Conservation (phyloP, 345 rosid genomes). For the Hibiscus tridactylites region DNA sequence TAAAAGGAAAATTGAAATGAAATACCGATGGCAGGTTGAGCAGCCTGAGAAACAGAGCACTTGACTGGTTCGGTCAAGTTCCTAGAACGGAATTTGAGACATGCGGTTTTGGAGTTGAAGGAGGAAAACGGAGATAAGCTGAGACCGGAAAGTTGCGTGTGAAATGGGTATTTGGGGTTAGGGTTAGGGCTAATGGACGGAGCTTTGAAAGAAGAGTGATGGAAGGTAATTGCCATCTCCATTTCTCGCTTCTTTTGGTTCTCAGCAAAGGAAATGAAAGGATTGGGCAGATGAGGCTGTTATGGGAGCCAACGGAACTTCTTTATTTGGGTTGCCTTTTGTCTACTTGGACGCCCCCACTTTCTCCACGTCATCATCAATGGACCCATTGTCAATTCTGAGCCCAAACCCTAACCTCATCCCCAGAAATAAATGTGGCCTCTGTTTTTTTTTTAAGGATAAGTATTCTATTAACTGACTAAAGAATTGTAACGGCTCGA, state of each 20-base stretch:
- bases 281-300: constrained; percentile 12
- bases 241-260: constrained; percentile 23
- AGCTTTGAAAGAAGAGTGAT: constrained; percentile 24
- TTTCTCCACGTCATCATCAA: background rate
- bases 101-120: constrained; percentile 6
- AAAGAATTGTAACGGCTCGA: too few relatives aligned
- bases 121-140: constrained; percentile 33
- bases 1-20: background rate
- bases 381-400: background rate
- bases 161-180: constrained; percentile 19
- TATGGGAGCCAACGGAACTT: background rate
- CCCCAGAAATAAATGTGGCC: background rate
- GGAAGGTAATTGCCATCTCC: constrained; percentile 56
- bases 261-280: constrained; percentile 5
- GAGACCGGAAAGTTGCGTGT: constrained; percentile 37
- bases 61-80: constrained; percentile 29
- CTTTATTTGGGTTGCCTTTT: constrained; percentile 6
- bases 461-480: too few relatives aligned
- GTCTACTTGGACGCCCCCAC: background rate
- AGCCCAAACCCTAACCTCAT: background rate
- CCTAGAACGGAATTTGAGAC: constrained; percentile 37
- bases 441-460: too few relatives aligned
- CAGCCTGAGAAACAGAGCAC: constrained; percentile 59
- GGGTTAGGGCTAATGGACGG: constrained; percentile 24
- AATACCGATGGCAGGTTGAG: constrained; percentile 52